Conservation (phyloP, 805 yeast genomes). For the Saturnispora besseyi region DNA sequence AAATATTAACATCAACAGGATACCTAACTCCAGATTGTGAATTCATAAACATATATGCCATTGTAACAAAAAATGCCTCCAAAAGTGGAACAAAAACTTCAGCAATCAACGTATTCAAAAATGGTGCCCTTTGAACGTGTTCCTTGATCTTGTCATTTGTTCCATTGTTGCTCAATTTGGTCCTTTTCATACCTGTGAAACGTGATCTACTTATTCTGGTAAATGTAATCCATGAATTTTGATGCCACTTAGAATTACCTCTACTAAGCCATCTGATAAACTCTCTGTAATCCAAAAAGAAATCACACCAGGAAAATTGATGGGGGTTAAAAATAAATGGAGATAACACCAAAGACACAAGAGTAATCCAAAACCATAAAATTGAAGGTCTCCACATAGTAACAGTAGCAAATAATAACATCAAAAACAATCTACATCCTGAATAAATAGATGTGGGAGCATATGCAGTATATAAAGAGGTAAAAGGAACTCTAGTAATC, state of each 20-base stretch:
- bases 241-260: conserved; percentile 61
- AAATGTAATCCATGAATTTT: conserved; percentile 72
- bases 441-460: conserved; percentile 68
- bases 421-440: conserved; percentile 61
- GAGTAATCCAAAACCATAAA: conserved; percentile 49
- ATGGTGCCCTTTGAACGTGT: conserved; percentile 64
- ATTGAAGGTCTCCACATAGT: conserved; percentile 77
- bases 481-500: conserved; percentile 67
- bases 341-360: conserved; percentile 36
- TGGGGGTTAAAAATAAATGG: conserved; percentile 49
- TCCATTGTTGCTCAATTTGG: conserved; percentile 61
- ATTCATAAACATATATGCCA: conserved; percentile 74
- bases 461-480: conserved; percentile 65
- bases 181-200: conserved; percentile 84
- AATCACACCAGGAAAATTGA: conserved; percentile 39
- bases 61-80: conserved; percentile 56
- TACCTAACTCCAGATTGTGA: conserved; percentile 72
- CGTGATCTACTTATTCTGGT: conserved; percentile 74
- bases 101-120: conserved; percentile 67
- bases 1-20: conserved; percentile 45
- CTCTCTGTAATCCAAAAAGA: conserved; percentile 41
- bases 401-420: conserved; percentile 65
- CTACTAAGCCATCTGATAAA: conserved; percentile 65
- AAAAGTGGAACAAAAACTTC: conserved; percentile 70
- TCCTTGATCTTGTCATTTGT: conserved; percentile 34